Conservation (phyloP, 2,329 filamentous ascomycete genomes). For the Botryotinia calthae region DNA sequence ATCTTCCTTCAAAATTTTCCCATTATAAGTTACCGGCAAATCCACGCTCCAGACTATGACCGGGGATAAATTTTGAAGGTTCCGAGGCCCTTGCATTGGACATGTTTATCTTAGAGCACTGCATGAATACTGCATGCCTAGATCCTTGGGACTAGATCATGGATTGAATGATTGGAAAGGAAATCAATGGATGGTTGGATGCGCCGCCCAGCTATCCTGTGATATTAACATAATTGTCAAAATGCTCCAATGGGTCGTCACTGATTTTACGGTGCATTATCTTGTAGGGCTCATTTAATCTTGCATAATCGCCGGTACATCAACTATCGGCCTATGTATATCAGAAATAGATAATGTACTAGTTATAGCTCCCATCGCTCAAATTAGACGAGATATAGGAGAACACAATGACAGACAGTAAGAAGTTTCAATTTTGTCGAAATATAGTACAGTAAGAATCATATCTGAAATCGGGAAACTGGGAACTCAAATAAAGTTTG, state of each 20-base stretch:
- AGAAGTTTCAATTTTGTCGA: neutral
- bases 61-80: neutral
- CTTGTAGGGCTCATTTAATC: neutral
- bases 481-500: neutral
- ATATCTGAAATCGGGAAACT: neutral
- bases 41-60: neutral
- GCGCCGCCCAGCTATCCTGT: neutral
- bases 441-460: neutral
- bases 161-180: neutral
- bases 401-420: neutral
- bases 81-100: neutral
- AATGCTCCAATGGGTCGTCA: neutral
- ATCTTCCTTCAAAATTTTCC: neutral
- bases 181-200: neutral
- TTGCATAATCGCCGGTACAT: neutral
- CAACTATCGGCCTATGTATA: too few relatives aligned
- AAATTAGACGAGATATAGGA: neutral
- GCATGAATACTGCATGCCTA: neutral
- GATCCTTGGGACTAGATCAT: neutral
- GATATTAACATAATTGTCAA: neutral
- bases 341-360: too few relatives aligned
- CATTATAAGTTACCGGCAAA: neutral
- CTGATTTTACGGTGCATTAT: neutral
- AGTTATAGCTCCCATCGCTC: neutral
- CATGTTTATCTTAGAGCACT: neutral